phyloP scores from a whole-genome alignment of 2,329 filamentous ascomycete genomes.

The Aspergillus oerlinghausenensis region DNA sequence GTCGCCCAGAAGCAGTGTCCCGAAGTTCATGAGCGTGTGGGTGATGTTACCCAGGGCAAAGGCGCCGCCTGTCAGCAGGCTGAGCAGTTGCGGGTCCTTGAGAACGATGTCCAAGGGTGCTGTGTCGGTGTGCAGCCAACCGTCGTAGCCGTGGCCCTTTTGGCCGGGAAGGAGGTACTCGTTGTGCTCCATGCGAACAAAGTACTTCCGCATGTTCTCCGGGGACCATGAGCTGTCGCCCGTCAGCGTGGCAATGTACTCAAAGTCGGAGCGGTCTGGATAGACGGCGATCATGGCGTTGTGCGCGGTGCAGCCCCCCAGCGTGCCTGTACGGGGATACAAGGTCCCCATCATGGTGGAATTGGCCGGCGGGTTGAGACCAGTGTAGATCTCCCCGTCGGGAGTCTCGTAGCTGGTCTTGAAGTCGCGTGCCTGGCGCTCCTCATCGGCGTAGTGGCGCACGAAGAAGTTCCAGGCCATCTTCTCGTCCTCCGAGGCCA shows the following conservation, averaged over 20 bases:
- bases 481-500: conserved; percentile 25
- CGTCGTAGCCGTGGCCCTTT: conserved; percentile 42
- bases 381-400: conserved; percentile 50
- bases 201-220: conserved; percentile 56
- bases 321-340: conserved; percentile 54
- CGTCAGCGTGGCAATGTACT: conserved; percentile 54
- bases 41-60: conserved; percentile 48
- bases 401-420: conserved; percentile 42
- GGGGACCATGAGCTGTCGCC: conserved; percentile 58
- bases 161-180: conserved; percentile 42
- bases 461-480: conserved; percentile 35
- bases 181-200: conserved; percentile 51
- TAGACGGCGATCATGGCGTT: conserved; percentile 58
- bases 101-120: conserved; percentile 47
- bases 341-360: conserved; percentile 51
- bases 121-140: conserved; percentile 23
- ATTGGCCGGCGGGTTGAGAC: conserved; percentile 49
- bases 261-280: conserved; percentile 57
- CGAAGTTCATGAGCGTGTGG: conserved; percentile 41
- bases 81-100: conserved; percentile 51
- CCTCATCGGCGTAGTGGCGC: conserved; percentile 30
- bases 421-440: conserved; percentile 26
- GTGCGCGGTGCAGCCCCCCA: conserved; percentile 59
- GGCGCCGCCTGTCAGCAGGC: conserved; percentile 48
- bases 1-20: conserved; percentile 46